Evolutionary conservation across 2,329 filamentous ascomycete species (phyloP).

Genomic region (Diaporthe velutina): DNA sequence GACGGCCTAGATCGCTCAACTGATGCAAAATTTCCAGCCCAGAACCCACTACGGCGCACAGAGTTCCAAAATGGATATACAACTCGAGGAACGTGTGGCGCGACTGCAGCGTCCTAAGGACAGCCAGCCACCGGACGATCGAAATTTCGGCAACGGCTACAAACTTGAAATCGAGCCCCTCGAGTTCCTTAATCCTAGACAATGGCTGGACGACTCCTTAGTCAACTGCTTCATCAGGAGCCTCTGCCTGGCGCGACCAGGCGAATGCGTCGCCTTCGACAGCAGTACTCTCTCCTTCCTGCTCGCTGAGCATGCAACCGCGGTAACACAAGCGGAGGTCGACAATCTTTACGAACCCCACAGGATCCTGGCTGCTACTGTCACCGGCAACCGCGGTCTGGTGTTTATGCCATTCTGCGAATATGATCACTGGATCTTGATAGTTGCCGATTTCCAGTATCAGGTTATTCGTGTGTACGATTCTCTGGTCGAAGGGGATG

Average conservation of each 20-base stretch:
- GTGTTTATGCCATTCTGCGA: conserved; percentile 15
- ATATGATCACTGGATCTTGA: neutral
- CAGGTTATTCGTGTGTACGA: conserved; percentile 4
- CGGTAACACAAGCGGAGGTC: too few relatives aligned
- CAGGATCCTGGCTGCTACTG: neutral
- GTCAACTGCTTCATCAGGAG: neutral
- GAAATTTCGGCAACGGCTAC: neutral
- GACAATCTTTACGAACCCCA: neutral
- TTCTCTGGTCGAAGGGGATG: neutral
- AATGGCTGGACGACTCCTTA: neutral
- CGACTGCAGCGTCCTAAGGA: neutral
- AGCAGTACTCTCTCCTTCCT: neutral
- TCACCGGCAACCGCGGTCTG: neutral
- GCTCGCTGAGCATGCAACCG: neutral
- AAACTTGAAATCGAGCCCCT: neutral
- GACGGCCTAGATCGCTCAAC: neutral
- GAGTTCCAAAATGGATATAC: neutral
- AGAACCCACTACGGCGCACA: neutral
- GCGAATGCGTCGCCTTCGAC: neutral
- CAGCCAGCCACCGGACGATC: neutral
- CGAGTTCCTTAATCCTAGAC: fast-evolving
- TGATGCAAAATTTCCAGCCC: neutral
- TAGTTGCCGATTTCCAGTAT: neutral
- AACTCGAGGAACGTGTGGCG: too few relatives aligned
- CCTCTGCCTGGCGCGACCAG: neutral